Base-by-base conservation (phyloP, 192 early-diverging fungal genomes). In the Linnemannia exigua region DNA sequence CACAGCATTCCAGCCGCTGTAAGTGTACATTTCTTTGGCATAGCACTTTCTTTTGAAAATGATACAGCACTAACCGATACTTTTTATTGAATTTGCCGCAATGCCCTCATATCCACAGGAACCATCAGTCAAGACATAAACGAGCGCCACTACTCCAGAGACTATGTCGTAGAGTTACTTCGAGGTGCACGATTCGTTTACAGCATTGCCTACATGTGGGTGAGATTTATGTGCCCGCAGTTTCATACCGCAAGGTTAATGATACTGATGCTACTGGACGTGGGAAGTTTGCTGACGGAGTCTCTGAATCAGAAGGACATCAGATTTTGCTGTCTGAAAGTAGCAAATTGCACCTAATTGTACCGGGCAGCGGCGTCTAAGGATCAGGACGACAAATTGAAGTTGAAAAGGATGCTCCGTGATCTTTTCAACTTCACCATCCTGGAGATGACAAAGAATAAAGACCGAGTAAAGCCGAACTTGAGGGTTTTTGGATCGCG, bases 251-350 rank as follows among this genome's bases (percentile, higher is more conserved):
- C 35, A 79, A 79, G 51, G 38, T 31, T 38, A 72, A 72, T 63
- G 77, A 79, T 19, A 1, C 7, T 14, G 58, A 54, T 72, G 69
- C 68, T 28, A 63, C 77, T 33, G 77, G 70, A 31, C 69, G 77
- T 54, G 77, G 77, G 25, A 79, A 79, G 41, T 79, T 72, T 72
- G 77, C 77, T 8, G 77, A 79, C 72, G 77, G 77, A n/a, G 77
- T 52, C 38, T 54, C 77, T 2, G 77, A 79, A 33, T 69, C 68
- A 12, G 68, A 37, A 28, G 77, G 70, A 11, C 77, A 72, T 48
- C 77, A 79, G 44, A 79, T 79, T 67, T 70, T 78, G 67, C 38
- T 78, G 51, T 78, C 76, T 3, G 77, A 79, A 70, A 79, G 70
- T 28, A 72, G 70, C 37, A 54, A 72, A 63, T 36, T 79, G 41